Evolutionary conservation across 495 filamentous ascomycete genomes (phyloP), one percentile per base, ranked within the genome.

Genomic region (Glutinoglossum americanum): DNA sequence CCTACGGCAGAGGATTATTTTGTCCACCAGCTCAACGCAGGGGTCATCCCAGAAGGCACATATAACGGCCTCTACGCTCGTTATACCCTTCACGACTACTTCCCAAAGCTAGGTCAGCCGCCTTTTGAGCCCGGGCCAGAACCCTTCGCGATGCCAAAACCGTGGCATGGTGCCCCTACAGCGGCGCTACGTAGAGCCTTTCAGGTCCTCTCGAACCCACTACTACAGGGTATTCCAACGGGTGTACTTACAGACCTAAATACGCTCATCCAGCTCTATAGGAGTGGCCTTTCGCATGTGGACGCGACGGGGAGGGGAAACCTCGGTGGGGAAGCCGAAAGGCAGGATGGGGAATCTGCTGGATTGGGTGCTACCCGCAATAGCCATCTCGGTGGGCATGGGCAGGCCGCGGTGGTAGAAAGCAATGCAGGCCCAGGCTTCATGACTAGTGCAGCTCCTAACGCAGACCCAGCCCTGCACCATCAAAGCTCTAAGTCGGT

Each of bases 131-230:
- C 55, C 44, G 59, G 59, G 30, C 21, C 49, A 30, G 26, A 37
- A 37, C 59, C 57, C 17, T 59, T 55, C 55, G 48, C 28, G 49
- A 51, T 58, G 53, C 59, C 59, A 23, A 49, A 32, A 53, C 33
- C 35, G 28, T 60, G 59, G 59, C 39, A 57, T 45, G 59, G 59
- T 35, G 56, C 54, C 48, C 59, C 59, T 25, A 60, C 58, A 56
- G 59, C 59, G 32, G 56, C 56, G 26, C 27, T 60, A 23, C 39
- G 56, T 28, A 55, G 56, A 45, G 55, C 59, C 15, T 58, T 59
- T 57, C 55, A 37, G 21, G 47, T 58, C 33, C 56, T 59, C 4
- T 19, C 41, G 19, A 45, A 45, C 41, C 41, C 41, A 45, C 41
- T 45, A 45, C 17, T 45, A 21, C 17, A 45, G 17, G 41, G 41